These are phyloP conservation scores for Monascus ruber DNA, from an alignment of 2,329 filamentous ascomycete genomes.

Conservation along the genomic window DNA sequence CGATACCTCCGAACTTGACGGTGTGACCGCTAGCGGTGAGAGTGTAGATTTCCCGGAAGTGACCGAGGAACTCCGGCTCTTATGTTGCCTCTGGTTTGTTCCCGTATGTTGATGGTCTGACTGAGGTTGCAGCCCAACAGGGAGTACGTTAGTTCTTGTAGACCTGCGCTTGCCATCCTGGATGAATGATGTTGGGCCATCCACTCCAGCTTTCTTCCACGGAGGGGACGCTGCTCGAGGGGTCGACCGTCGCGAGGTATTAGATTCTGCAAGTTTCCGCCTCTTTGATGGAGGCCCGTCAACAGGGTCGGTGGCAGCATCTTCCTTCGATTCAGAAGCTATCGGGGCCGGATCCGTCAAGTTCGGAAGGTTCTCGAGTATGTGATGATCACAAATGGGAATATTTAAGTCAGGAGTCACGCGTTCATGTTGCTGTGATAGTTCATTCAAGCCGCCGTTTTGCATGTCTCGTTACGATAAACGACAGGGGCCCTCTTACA, in stretches of 20 bases:
- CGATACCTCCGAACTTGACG: slow-evolving; percentile 17
- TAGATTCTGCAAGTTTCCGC: slow-evolving; percentile 29
- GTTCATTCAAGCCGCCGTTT: slow-evolving; percentile 34
- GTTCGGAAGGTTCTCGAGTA: slow-evolving; percentile 11
- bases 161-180: slow-evolving; percentile 52
- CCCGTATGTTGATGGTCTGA: slow-evolving; percentile 38
- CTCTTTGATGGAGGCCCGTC: slow-evolving; percentile 35
- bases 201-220: slow-evolving; percentile 77
- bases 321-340: slow-evolving; percentile 17
- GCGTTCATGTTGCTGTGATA: slow-evolving; percentile 28
- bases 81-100: slow-evolving; percentile 23
- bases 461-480: slow-evolving; percentile 34
- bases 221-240: slow-evolving; percentile 59
- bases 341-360: slow-evolving; percentile 13
- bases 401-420: slow-evolving; percentile 21
- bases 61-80: slow-evolving; percentile 17
- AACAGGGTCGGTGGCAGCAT: slow-evolving; percentile 15
- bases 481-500: slow-evolving; percentile 30
- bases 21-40: slow-evolving; percentile 20
- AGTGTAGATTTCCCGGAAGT: slow-evolving; percentile 15
- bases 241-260: slow-evolving; percentile 24
- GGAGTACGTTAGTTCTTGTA: slow-evolving; percentile 41
- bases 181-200: slow-evolving; percentile 78
- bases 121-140: slow-evolving; percentile 36
- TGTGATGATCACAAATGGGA: slow-evolving; percentile 9